Conservation (phyloP, 768 basidiomycete species). For the Tephrocybe sp. region DNA sequence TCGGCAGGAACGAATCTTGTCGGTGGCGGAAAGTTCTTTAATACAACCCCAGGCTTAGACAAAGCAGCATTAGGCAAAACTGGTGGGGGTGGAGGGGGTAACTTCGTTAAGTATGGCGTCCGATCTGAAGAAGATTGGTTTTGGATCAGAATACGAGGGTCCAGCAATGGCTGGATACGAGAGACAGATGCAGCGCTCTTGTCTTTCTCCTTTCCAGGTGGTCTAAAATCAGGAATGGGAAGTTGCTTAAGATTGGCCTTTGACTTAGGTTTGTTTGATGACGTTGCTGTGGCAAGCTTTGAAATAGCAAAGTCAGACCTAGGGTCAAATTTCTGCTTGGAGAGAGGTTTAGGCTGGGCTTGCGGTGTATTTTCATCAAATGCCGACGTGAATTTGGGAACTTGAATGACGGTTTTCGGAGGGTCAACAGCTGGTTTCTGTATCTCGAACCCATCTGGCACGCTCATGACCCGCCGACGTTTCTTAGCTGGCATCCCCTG, state of each 20-base stretch:
- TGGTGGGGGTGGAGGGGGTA: conserved; percentile 12
- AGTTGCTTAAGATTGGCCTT: conserved; percentile 16
- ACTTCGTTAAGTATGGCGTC: neutral
- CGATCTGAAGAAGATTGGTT: conserved; percentile 2
- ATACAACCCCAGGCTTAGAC: conserved; percentile 14
- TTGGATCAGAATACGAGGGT: conserved; percentile 10
- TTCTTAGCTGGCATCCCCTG: conserved; percentile 18
- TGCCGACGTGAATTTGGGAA: conserved; percentile 17
- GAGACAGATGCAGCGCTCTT: neutral
- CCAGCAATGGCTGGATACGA: conserved; percentile 7
- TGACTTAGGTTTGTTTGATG: conserved; percentile 6
- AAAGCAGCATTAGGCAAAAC: conserved; percentile 11
- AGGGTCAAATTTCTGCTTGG: conserved; percentile 2
- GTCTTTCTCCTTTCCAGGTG: conserved; percentile 1
- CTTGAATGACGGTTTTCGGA: conserved; percentile 10
- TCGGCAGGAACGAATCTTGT: conserved; percentile 18
- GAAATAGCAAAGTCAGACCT: conserved; percentile 2
- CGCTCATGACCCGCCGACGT: conserved; percentile 17
- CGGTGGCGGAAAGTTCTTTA: conserved; percentile 29
- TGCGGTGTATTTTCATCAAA: conserved; percentile 10
- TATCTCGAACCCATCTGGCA: conserved; percentile 19
- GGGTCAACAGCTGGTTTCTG: conserved; percentile 5
- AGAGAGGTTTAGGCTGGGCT: conserved; percentile 5
- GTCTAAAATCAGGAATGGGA: conserved; percentile 9
- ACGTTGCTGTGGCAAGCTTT: conserved; percentile 4